Conservation (phyloP, 169 alveolate species). For the Theileria annulata region DNA sequence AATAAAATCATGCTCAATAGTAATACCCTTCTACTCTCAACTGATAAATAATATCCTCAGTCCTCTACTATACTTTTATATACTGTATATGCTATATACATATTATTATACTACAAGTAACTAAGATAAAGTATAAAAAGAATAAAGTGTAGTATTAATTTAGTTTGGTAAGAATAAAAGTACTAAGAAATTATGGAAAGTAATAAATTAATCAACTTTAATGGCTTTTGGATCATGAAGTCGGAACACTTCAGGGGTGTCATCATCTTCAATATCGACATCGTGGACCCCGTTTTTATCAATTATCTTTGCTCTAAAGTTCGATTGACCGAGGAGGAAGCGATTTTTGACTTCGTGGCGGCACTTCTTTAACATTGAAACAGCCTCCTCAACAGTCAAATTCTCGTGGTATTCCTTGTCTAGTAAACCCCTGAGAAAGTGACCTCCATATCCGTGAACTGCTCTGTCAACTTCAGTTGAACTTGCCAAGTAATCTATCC, state of each 20-base stretch:
- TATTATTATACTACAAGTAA: not conserved
- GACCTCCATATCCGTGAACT: conserved; percentile 91
- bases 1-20: conserved; percentile 78
- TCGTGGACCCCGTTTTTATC: conserved; percentile 65
- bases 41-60: conserved; percentile 8
- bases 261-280: conserved; percentile 26
- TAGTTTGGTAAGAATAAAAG: not conserved
- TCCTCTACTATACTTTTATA: not conserved
- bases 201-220: not conserved
- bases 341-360: conserved; percentile 85
- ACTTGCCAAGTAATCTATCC: conserved; percentile 90
- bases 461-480: conserved; percentile 82
- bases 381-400: conserved; percentile 84
- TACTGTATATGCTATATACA: not conserved
- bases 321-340: conserved; percentile 83
- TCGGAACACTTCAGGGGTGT: conserved; percentile 48
- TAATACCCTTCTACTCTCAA: conserved; percentile 64
- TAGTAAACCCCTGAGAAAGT: conserved; percentile 83
- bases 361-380: conserved; percentile 79
- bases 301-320: conserved; percentile 56
- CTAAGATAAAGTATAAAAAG: not conserved
- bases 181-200: not conserved
- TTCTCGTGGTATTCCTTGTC: conserved; percentile 85
- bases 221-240: not conserved
- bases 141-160: not conserved